phyloP scores from a whole-genome alignment of 768 basidiomycete species.

The Kwoniella shandongensis region DNA sequence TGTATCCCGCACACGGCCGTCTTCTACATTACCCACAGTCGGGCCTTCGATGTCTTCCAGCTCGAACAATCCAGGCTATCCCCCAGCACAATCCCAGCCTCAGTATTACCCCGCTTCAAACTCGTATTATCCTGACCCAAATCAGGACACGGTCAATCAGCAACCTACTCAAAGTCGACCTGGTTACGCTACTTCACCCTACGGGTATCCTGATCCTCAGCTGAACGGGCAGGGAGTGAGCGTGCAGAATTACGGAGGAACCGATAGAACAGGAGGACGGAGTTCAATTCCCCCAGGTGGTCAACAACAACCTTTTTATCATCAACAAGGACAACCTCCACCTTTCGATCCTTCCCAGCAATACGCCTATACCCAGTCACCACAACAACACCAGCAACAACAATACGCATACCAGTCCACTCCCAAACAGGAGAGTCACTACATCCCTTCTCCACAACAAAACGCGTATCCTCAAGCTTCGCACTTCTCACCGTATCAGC shows the following conservation, averaged over 20 bases:
- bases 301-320: constrained; percentile 2
- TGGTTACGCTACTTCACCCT: not conserved
- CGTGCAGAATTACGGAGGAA: not conserved
- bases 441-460: not conserved
- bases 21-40: not conserved
- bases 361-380: not conserved
- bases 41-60: constrained; percentile 16
- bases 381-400: not conserved
- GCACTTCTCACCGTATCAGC: not conserved
- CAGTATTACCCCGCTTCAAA: constrained; percentile 2
- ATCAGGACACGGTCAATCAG: not conserved
- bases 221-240: not conserved
- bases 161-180: constrained; percentile 2
- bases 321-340: constrained; percentile 7
- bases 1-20: not conserved
- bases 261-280: constrained; percentile 3
- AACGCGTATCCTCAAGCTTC: not conserved
- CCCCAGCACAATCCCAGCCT: not conserved
- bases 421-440: not conserved
- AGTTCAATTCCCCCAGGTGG: not conserved
- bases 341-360: not conserved
- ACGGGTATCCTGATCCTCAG: not conserved
- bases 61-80: constrained; percentile 5
- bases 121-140: constrained; percentile 9
- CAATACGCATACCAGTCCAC: not conserved